Evolutionary conservation across 2,329 filamentous ascomycete species (phyloP).

Genomic region (Xylariaceae sp.): DNA sequence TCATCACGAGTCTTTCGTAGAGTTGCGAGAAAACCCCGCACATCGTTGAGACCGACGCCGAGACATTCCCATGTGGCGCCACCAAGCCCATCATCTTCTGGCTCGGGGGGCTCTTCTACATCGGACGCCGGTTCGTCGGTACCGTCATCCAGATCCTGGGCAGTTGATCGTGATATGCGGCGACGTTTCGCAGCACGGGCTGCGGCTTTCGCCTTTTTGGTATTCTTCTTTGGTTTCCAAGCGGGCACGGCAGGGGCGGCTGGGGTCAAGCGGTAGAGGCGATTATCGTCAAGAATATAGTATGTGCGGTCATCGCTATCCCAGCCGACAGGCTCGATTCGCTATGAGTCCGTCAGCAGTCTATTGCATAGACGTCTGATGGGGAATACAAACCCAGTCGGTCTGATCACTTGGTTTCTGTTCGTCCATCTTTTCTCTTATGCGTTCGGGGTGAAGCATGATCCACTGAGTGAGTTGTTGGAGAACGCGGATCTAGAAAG

Average conservation of each 20-base stretch:
- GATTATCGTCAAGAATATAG: slow-evolving; percentile 88
- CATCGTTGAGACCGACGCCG: slow-evolving; percentile 75
- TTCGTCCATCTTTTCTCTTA: slow-evolving; percentile 82
- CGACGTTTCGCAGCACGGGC: slow-evolving; percentile 69
- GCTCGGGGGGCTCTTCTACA: slow-evolving; percentile 26
- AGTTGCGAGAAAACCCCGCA: slow-evolving; percentile 64
- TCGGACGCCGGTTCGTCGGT: slow-evolving; percentile 33
- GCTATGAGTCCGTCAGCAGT: slow-evolving; percentile 40
- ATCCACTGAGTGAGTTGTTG: slow-evolving; percentile 89
- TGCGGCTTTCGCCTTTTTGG: slow-evolving; percentile 60
- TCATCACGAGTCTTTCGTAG: slow-evolving; percentile 74
- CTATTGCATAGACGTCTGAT: slow-evolving; percentile 26
- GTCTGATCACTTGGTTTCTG: slow-evolving; percentile 77
- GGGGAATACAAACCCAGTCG: slow-evolving; percentile 66
- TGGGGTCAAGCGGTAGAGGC: slow-evolving; percentile 85
- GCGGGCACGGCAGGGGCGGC: slow-evolving; percentile 56
- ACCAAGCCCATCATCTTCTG: slow-evolving; percentile 61
- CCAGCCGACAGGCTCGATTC: slow-evolving; percentile 82
- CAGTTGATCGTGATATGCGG: slow-evolving; percentile 46
- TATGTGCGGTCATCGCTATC: slow-evolving; percentile 83
- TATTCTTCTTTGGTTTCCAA: slow-evolving; percentile 59
- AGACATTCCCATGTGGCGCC: slow-evolving; percentile 88
- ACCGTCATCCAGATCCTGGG: slow-evolving; percentile 38
- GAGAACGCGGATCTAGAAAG: slow-evolving; percentile 62
- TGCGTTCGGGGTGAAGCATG: slow-evolving; percentile 79